Conservation (phyloP, 345 rosid species). For the Eucalyptus urophylla region DNA sequence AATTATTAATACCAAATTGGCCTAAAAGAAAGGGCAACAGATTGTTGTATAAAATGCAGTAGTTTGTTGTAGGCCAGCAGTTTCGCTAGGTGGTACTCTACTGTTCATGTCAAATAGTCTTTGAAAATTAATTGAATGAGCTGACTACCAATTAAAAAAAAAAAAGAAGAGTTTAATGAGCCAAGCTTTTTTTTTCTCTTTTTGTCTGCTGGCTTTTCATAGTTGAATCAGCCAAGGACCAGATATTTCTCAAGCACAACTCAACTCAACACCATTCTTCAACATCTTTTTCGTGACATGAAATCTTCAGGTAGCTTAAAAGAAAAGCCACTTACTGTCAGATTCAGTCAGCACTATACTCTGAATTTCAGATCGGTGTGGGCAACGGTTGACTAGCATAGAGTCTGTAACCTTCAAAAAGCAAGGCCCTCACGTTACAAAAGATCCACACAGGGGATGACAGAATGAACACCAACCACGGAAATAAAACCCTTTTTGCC, state of each 20-base stretch:
- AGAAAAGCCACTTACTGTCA: conserved; percentile 22
- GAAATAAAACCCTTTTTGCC: not conserved
- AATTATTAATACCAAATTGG: not conserved
- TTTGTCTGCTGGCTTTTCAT: not conserved
- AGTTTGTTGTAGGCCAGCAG: not conserved
- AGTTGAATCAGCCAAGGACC: not conserved
- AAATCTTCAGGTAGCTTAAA: not conserved
- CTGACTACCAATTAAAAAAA: not conserved
- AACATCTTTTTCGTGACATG: not conserved
- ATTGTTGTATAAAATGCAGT: not conserved
- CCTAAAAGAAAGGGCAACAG: not conserved
- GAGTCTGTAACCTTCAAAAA: conserved; percentile 25
- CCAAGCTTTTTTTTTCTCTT: not conserved
- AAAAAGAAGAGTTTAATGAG: not conserved
- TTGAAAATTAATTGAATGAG: not conserved
- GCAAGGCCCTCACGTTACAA: not conserved
- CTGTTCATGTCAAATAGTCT: not conserved
- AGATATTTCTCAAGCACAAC: not conserved
- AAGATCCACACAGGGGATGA: not conserved
- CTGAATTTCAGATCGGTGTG: conserved; percentile 61
- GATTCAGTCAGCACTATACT: conserved; percentile 35
- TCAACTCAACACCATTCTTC: not conserved
- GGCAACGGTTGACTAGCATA: conserved; percentile 34
- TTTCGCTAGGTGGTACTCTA: not conserved
- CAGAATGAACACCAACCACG: not conserved